Base-by-base conservation (phyloP, 371 early-diverging fungal genomes). In the Rhizopus arrhizus region DNA sequence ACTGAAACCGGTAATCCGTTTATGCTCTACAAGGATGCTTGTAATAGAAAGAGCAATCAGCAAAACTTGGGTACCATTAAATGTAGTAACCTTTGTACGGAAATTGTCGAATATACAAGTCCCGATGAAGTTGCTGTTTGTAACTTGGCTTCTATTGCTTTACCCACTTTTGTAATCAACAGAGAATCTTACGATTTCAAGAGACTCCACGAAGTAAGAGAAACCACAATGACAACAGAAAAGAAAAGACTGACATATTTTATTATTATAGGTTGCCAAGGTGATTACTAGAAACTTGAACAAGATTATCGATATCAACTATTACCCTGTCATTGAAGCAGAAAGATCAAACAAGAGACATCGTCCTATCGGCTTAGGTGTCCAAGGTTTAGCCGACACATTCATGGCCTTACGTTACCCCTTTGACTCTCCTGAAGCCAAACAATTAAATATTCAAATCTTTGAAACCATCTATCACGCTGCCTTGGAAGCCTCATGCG, bases 401-500 rank as follows among this genome's bases (percentile, higher is more conserved):
- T 99, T 99, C 74, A 87, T 95, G 71, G 83, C 90, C 74, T 84
- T 99, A 83, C 91, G 95, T 53, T 86, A 89, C 73, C 91, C 99
- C 8, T 99, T 98, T 69, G 99, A 99, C 55, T 93, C 93, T 15
- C 74, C 85, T 12, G 91, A 91, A 70, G 98, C 99, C 7, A 77
- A 85, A 36, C 70, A 79, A 36, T 75, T 99, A 53, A 99, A 99
- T 82, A 85, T 77, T 67, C 78, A 90, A 35, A 96, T 99, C 68
- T 98, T 97, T 74, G 99, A 99, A 77, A 94, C 96, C n/a, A 93
- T 99, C 53, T 99, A 99, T 78, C 95, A 88, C 64, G 96, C 92
- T 43, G 98, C 99, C 16, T 77, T 99, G 15, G 98, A 97, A 71
- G 90, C 97, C 1, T 95, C 95, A 1, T 86, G 86, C 68, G 97